Evolutionary conservation across 768 basidiomycete species (phyloP).

Genomic region (Tylopilus sp.): DNA sequence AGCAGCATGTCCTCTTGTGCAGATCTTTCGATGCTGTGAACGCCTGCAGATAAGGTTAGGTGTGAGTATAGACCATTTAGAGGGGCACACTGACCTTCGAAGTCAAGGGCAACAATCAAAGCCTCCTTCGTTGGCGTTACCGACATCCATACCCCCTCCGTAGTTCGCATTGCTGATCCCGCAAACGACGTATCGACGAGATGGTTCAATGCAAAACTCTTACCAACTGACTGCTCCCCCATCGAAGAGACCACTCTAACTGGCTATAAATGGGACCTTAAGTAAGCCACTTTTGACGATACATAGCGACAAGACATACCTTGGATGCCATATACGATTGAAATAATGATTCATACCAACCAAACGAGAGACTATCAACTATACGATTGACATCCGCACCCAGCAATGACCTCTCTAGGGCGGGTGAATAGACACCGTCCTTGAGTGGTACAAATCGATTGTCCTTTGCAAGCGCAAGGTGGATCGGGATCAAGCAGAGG

Average conservation of each 20-base stretch:
- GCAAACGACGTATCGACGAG: conserved; percentile 61
- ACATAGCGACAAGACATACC: conserved; percentile 29
- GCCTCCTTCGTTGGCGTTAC: conserved; percentile 54
- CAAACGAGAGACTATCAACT: conserved; percentile 51
- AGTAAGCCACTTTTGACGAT: background rate
- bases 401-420: conserved; percentile 48
- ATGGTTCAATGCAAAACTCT: conserved; percentile 56
- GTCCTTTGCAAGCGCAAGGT: conserved; percentile 54
- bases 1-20: conserved; percentile 61
- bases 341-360: conserved; percentile 64
- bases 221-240: conserved; percentile 65
- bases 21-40: conserved; percentile 61
- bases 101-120: conserved; percentile 58
- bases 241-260: conserved; percentile 64
- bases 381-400: conserved; percentile 57
- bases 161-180: conserved; percentile 59
- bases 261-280: conserved; percentile 33
- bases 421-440: conserved; percentile 48
- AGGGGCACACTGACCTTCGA: conserved; percentile 44
- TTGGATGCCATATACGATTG: conserved; percentile 58
- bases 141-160: conserved; percentile 66
- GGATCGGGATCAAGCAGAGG: conserved; percentile 60
- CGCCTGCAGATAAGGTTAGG: conserved; percentile 32
- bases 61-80: background rate
- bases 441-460: conserved; percentile 60